Evolutionary conservation across 371 early-diverging fungal genomes (phyloP).

Genomic region (Apophysomyces variabilis): DNA sequence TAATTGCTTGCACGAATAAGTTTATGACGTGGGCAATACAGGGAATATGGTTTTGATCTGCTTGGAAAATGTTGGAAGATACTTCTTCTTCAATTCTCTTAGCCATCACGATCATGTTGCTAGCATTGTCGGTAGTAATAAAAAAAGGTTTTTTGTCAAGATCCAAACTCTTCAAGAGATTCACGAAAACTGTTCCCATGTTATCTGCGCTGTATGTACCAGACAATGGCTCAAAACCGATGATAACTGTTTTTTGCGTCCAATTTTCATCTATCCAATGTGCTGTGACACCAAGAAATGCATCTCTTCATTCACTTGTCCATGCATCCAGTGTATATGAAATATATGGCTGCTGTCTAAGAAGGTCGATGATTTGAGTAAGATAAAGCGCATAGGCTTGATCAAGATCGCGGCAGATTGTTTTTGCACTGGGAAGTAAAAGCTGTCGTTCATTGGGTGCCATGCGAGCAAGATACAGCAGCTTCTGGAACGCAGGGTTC

Average conservation of each 20-base stretch:
- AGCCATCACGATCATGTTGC: no score
- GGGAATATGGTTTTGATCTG: no score
- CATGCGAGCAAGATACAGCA: background rate
- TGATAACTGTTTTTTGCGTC: constrained; percentile 20
- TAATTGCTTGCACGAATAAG: no score
- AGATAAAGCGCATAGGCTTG: background rate
- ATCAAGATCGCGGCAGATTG: background rate
- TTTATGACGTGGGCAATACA: no score
- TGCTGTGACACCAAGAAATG: constrained; percentile 25
- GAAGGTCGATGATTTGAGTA: background rate
- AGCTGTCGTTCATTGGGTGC: background rate
- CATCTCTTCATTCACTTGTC: constrained; percentile 22
- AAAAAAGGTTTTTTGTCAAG: no score
- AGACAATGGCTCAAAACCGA: constrained; percentile 25
- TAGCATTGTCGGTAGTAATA: no score
- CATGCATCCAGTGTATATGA: constrained; percentile 26
- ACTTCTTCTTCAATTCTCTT: no score
- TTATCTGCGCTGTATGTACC: no score
- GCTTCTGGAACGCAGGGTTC: background rate
- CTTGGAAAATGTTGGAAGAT: no score
- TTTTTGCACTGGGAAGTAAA: background rate
- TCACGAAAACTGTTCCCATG: no score
- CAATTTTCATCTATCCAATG: constrained; percentile 30
- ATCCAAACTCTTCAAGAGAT: no score
- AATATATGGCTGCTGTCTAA: background rate